These are phyloP conservation scores for Magnolia kwangsiensis DNA, from an alignment of 164 flowering plant genomes.

Conservation along the genomic window DNA sequence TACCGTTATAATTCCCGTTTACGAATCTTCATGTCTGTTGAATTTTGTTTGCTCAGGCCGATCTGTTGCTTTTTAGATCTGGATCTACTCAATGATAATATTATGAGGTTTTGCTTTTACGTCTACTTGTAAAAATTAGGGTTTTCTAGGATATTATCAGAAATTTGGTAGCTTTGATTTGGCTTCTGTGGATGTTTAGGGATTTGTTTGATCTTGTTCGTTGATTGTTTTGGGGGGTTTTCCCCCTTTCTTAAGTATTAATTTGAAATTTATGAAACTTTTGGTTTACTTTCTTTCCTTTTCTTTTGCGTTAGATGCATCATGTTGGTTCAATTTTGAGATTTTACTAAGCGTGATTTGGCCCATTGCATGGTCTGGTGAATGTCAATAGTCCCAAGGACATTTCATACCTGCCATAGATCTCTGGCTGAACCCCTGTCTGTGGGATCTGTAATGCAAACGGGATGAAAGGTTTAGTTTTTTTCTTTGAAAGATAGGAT, in stretches of 20 bases:
- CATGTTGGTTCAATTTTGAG: background rate
- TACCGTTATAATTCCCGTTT: background rate
- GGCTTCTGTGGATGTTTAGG: background rate
- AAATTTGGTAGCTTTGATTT: background rate
- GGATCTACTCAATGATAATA: background rate
- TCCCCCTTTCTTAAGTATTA: too few species aligned
- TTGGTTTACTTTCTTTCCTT: too few species aligned
- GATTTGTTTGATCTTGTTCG: background rate
- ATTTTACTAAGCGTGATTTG: background rate
- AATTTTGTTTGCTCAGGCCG: background rate
- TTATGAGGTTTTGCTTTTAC: too few species aligned
- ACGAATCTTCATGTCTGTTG: background rate
- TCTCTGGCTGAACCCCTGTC: too few species aligned
- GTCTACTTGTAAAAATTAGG: too few species aligned
- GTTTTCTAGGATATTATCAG: background rate
- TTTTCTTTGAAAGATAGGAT: too few species aligned
- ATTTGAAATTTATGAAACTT: too few species aligned
- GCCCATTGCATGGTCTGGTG: background rate
- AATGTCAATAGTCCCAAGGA: too few species aligned
- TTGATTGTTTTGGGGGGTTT: background rate
- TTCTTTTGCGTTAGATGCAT: background rate
- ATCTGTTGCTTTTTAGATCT: background rate
- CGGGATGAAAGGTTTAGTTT: too few species aligned
- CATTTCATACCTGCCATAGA: too few species aligned
- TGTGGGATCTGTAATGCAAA: too few species aligned